A percentile compares a stretch with the other conserved stretches of the same genome.
These are phyloP conservation scores for Carex arenaria DNA, from an alignment of 202 grass and related monocot species.

Conservation along the genomic window DNA sequence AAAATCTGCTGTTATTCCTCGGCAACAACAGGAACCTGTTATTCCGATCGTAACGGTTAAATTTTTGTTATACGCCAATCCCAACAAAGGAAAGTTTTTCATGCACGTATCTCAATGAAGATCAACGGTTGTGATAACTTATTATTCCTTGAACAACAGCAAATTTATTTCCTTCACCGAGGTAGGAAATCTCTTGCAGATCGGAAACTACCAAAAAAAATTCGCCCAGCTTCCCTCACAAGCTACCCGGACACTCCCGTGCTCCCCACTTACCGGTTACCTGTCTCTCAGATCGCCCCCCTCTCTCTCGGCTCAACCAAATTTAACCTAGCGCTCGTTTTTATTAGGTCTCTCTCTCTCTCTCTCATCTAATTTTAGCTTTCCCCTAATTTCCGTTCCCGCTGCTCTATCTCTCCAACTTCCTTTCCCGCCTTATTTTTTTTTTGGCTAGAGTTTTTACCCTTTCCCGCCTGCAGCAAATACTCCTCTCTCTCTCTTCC, in stretches of 20 bases:
- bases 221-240: neutral
- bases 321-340: neutral
- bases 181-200: too few species aligned
- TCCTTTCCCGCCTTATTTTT: neutral
- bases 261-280: neutral
- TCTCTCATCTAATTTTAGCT: constrained; percentile 9
- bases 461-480: neutral
- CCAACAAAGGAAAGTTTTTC: too few species aligned
- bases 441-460: neutral
- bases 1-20: too few species aligned
- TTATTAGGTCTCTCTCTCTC: neutral
- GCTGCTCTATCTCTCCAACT: neutral
- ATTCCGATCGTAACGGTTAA: too few species aligned
- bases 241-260: neutral
- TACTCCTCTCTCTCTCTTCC: neutral
- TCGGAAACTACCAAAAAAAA: neutral
- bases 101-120: too few species aligned
- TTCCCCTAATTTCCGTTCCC: neutral
- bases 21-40: too few species aligned
- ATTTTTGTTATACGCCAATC: too few species aligned
- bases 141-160: too few species aligned
- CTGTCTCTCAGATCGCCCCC: neutral
- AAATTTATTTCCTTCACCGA: too few species aligned
- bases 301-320: neutral
- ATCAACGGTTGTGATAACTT: too few species aligned